Evolutionary conservation across 208 protist genomes (phyloP).

Genomic region (Crithidia sp.): DNA sequence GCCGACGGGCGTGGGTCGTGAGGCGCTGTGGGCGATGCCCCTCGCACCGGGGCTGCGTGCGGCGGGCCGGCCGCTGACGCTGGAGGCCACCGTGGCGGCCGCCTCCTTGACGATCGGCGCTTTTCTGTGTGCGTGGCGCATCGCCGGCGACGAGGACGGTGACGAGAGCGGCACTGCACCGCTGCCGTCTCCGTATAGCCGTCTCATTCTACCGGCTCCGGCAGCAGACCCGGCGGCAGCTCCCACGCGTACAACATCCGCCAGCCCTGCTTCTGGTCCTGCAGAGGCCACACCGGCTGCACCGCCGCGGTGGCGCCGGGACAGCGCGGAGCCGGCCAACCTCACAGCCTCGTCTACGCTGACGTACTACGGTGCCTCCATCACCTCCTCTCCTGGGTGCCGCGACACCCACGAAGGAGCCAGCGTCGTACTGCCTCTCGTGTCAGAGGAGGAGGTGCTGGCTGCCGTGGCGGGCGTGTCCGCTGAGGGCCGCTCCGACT

Average conservation of each 20-base stretch:
- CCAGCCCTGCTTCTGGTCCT: not conserved
- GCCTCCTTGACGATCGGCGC: constrained; percentile 66
- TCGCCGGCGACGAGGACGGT: constrained; percentile 21
- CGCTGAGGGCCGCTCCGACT: not conserved
- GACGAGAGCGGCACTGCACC: not conserved
- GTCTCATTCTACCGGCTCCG: not conserved
- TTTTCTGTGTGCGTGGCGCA: constrained; percentile 66
- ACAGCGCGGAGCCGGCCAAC: not conserved
- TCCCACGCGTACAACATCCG: not conserved
- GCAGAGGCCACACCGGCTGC: not conserved
- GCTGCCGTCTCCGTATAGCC: not conserved
- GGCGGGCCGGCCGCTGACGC: constrained; percentile 20
- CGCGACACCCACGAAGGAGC: not conserved
- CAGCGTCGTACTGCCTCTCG: constrained; percentile 12
- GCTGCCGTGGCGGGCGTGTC: not conserved
- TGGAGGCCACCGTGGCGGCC: constrained; percentile 48
- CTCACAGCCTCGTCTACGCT: constrained; percentile 3
- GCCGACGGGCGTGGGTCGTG: constrained; percentile 8
- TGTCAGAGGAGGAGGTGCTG: constrained; percentile 21
- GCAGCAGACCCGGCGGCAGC: not conserved
- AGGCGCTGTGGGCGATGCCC: constrained; percentile 32
- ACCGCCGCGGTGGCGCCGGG: not conserved
- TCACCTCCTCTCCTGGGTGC: constrained; percentile 10
- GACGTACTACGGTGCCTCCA: constrained; percentile 4
- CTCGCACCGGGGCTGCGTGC: constrained; percentile 24